phyloP scores from a whole-genome alignment of 345 rosid species.

The Citrus medica region DNA sequence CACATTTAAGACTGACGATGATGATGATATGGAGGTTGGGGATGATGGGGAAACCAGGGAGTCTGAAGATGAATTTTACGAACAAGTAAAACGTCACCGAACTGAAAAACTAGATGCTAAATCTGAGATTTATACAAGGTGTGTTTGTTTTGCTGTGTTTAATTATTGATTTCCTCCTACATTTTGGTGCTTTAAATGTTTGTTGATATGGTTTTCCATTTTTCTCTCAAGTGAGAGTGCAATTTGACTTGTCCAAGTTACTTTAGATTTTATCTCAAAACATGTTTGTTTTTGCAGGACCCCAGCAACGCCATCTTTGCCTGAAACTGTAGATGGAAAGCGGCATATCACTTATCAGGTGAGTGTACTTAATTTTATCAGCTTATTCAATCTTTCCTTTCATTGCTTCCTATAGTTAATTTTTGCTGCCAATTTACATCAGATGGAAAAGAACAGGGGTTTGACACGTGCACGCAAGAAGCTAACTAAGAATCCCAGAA shows the following conservation, averaged over 20 bases:
- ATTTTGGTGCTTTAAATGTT: neutral
- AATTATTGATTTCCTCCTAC: neutral
- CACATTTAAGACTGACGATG: conserved; percentile 24
- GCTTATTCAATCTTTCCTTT: neutral
- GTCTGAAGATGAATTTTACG: conserved; percentile 69
- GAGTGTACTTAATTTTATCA: conserved; percentile 6
- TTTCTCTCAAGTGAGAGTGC: no score
- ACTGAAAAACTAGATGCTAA: conserved; percentile 66
- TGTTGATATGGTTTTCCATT: neutral
- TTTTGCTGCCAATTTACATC: conserved; percentile 8
- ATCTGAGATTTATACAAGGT: conserved; percentile 67
- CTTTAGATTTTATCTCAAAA: neutral
- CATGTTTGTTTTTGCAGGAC: conserved; percentile 30
- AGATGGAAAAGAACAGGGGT: conserved; percentile 73
- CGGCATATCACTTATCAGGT: conserved; percentile 57
- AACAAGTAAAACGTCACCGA: conserved; percentile 48
- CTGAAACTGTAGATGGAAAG: conserved; percentile 68
- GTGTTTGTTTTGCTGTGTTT: conserved; percentile 6
- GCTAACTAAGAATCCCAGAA: conserved; percentile 70
- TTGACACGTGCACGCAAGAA: conserved; percentile 64
- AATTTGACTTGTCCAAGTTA: neutral
- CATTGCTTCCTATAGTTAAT: neutral
- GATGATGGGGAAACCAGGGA: conserved; percentile 18
- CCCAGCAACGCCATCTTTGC: conserved; percentile 33
- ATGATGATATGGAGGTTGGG: conserved; percentile 16